Evolutionary conservation across 305 asterid genomes (phyloP).

Genomic region (Fraxinus floribunda): DNA sequence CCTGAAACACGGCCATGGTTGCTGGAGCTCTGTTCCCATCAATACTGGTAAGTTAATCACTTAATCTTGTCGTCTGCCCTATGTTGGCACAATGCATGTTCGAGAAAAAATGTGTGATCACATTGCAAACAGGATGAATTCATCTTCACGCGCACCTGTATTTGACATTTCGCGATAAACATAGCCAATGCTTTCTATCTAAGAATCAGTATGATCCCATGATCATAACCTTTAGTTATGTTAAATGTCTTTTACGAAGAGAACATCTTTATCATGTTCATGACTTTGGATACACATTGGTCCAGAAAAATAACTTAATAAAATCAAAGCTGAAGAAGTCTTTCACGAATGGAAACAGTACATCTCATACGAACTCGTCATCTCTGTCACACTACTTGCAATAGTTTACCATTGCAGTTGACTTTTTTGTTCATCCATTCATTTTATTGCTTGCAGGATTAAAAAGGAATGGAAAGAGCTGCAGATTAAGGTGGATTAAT

Average conservation of each 20-base stretch:
- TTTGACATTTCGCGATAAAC: background rate
- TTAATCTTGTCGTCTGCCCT: background rate
- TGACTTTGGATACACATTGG: conserved; percentile 27
- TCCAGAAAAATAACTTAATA: background rate
- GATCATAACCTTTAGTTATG: background rate
- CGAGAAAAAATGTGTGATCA: background rate
- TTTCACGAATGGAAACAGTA: conserved; percentile 17
- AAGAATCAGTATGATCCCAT: background rate
- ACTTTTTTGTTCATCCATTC: conserved; percentile 4
- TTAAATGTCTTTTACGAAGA: background rate
- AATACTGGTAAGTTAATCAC: conserved; percentile 58
- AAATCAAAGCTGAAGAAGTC: background rate
- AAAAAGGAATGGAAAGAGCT: conserved; percentile 83
- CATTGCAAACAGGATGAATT: background rate
- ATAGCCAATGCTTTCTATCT: background rate
- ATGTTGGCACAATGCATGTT: background rate
- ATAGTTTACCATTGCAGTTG: conserved; percentile 17
- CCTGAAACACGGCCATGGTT: conserved; percentile 55
- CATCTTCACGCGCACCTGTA: background rate
- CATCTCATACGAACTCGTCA: conserved; percentile 13
- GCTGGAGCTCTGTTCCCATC: conserved; percentile 80
- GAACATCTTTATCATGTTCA: conserved; percentile 13
- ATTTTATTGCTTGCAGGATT: conserved; percentile 46
- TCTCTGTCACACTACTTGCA: conserved; percentile 8
- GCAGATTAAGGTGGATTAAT: conserved; percentile 88